phyloP scores from a whole-genome alignment of 2,329 filamentous ascomycete genomes.

The Colletotrichum australisinense region DNA sequence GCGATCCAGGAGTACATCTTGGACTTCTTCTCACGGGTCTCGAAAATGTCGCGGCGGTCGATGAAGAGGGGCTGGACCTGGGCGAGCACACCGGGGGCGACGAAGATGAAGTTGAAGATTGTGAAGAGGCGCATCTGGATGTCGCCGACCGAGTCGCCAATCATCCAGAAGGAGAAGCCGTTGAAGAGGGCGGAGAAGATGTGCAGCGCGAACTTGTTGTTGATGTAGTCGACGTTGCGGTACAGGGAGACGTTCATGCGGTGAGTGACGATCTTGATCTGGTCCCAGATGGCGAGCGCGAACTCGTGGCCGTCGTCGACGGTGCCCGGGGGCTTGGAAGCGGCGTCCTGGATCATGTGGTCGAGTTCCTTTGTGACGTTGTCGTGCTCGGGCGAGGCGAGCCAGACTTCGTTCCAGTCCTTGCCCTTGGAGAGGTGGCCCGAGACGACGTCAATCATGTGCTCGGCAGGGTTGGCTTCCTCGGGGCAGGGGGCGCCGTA shows the following conservation, averaged over 20 bases:
- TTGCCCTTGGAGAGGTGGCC: slow-evolving; percentile 57
- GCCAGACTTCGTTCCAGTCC: slow-evolving; percentile 79
- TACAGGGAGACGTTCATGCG: slow-evolving; percentile 73
- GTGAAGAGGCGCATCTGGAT: slow-evolving; percentile 68
- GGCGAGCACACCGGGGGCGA: slow-evolving; percentile 67
- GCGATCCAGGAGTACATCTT: slow-evolving; percentile 72
- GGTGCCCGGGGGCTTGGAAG: slow-evolving; percentile 53
- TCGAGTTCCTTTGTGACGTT: slow-evolving; percentile 72
- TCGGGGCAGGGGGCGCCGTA: slow-evolving; percentile 72
- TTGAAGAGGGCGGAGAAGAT: slow-evolving; percentile 67
- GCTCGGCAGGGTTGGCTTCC: slow-evolving; percentile 79
- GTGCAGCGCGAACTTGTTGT: slow-evolving; percentile 71
- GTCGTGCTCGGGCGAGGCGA: slow-evolving; percentile 69
- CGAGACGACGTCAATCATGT: slow-evolving; percentile 74
- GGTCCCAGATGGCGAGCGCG: slow-evolving; percentile 73
- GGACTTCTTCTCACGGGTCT: slow-evolving; percentile 68
- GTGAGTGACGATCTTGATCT: slow-evolving; percentile 71
- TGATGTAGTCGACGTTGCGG: slow-evolving; percentile 74
- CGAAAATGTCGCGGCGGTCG: slow-evolving; percentile 66
- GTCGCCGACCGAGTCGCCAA: slow-evolving; percentile 61
- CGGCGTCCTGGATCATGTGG: slow-evolving; percentile 67
- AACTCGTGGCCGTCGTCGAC: slow-evolving; percentile 73
- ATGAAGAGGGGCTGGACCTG: slow-evolving; percentile 71
- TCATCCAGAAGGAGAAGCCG: slow-evolving; percentile 71
- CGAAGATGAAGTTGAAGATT: slow-evolving; percentile 73